phyloP scores from a whole-genome alignment of 1,284 basidiomycete species.

The Austroboletus olivaceoglutinosus region DNA sequence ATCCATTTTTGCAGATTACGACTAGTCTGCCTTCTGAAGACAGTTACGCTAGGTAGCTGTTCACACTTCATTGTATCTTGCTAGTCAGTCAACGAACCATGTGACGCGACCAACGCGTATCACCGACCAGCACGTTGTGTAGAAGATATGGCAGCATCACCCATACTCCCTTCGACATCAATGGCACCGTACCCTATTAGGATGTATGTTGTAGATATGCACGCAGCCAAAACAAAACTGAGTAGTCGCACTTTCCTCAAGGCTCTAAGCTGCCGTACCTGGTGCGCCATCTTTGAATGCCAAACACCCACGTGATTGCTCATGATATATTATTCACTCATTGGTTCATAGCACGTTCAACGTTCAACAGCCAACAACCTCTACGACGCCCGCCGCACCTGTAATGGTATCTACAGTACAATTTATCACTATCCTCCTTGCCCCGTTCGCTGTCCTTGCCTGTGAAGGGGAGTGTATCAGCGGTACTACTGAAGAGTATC shows the following conservation, averaged over 20 bases:
- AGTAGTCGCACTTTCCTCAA: too few species aligned
- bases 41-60: conserved; percentile 7
- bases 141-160: background rate
- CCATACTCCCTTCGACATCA: too few species aligned
- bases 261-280: background rate
- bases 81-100: background rate
- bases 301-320: conserved; percentile 23
- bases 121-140: background rate
- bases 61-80: background rate
- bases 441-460: conserved; percentile 41
- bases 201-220: too few species aligned
- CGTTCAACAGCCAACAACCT: conserved; percentile 1
- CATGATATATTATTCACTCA: conserved; percentile 2
- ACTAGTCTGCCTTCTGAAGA: conserved; percentile 15
- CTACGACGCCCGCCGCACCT: conserved; percentile 8
- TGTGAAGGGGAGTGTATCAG: conserved; percentile 71
- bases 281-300: conserved; percentile 1
- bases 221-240: too few species aligned
- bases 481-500: conserved; percentile 53
- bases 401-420: conserved; percentile 22
- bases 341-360: background rate
- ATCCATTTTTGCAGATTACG: conserved; percentile 19
- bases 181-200: too few species aligned
- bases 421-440: conserved; percentile 23
- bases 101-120: background rate